Percentiles rank a stretch among this genome's conserved stretches.
Conservation (phyloP, 2,329 filamentous ascomycete genomes). For the Diaporthe humulicola region DNA sequence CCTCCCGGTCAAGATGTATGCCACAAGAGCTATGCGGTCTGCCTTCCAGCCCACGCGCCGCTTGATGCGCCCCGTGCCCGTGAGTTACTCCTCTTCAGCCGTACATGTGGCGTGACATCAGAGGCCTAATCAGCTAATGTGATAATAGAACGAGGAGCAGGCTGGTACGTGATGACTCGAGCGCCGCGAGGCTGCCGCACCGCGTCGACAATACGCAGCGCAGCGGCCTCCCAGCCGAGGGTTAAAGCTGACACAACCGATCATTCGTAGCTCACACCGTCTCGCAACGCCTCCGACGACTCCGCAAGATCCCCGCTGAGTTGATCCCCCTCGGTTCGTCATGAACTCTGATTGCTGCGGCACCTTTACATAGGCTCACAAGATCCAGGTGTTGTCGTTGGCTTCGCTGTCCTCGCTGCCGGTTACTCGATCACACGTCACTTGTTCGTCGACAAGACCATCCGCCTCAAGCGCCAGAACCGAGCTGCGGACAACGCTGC, state of each 20-base stretch:
- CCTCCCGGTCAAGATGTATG: slow-evolving; percentile 67
- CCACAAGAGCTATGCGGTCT: slow-evolving; percentile 75
- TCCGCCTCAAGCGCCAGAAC: slow-evolving; percentile 84
- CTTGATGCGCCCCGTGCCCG: slow-evolving; percentile 80
- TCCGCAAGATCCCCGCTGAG: slow-evolving; percentile 93
- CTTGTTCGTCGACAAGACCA: slow-evolving; percentile 89
- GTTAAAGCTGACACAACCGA: slow-evolving; percentile 27
- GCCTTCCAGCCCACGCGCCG: slow-evolving; percentile 73
- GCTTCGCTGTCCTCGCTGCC: slow-evolving; percentile 85
- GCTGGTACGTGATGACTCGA: slow-evolving; percentile 66
- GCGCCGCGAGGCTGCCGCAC: slow-evolving; percentile 35
- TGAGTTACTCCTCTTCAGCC: slow-evolving; percentile 59
- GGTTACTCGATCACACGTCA: slow-evolving; percentile 86
- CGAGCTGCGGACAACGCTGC: slow-evolving; percentile 57
- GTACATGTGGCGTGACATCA: slow-evolving; percentile 32
- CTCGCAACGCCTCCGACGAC: slow-evolving; percentile 91
- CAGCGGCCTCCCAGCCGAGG: not conserved
- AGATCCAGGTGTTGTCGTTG: slow-evolving; percentile 82
- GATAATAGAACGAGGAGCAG: slow-evolving; percentile 73
- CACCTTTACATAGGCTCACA: slow-evolving; percentile 44
- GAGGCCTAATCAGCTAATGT: slow-evolving; percentile 52
- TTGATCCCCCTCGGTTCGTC: slow-evolving; percentile 91
- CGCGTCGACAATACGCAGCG: not conserved
- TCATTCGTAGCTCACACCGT: slow-evolving; percentile 86
- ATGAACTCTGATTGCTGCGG: slow-evolving; percentile 40